These are phyloP conservation scores for Fraxinus ornus DNA, from an alignment of 305 asterid species.

Conservation along the genomic window DNA sequence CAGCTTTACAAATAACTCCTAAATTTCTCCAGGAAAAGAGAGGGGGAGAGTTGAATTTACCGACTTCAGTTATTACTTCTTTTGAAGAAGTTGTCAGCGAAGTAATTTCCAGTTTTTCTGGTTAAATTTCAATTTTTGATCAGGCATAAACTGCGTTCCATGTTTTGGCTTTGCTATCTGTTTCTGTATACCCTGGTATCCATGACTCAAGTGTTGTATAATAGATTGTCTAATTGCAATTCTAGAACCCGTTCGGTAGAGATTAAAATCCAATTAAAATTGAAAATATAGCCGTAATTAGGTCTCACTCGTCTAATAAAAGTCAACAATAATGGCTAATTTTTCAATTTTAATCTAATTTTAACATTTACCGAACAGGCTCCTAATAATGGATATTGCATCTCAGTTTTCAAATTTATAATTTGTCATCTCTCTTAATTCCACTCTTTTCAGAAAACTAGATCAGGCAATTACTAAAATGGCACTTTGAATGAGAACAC, in stretches of 20 bases:
- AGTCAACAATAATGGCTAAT: too few relatives aligned
- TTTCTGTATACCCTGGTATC: not conserved
- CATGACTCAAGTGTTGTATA: constrained; percentile 3
- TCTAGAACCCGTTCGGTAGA: not conserved
- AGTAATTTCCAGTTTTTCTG: not conserved
- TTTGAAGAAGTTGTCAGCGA: not conserved
- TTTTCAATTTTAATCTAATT: too few relatives aligned
- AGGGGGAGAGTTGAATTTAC: not conserved
- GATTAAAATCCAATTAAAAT: too few relatives aligned
- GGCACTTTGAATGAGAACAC: not conserved
- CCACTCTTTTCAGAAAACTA: constrained; percentile 8
- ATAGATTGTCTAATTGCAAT: constrained; percentile 7
- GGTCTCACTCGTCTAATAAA: too few relatives aligned
- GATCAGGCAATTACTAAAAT: not conserved
- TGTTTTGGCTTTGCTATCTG: not conserved
- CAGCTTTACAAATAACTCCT: not conserved
- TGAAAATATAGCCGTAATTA: too few relatives aligned
- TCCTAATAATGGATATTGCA: not conserved
- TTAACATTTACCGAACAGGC: too few relatives aligned
- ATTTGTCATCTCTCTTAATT: not conserved
- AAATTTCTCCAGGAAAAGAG: not conserved
- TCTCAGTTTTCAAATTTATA: not conserved
- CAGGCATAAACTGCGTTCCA: not conserved
- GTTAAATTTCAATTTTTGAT: not conserved
- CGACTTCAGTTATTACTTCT: not conserved